Percentiles rank a stretch among this genome's conserved stretches.
phyloP scores from a whole-genome alignment of 192 early-diverging fungal species.

The Rhizophagus sp. region DNA sequence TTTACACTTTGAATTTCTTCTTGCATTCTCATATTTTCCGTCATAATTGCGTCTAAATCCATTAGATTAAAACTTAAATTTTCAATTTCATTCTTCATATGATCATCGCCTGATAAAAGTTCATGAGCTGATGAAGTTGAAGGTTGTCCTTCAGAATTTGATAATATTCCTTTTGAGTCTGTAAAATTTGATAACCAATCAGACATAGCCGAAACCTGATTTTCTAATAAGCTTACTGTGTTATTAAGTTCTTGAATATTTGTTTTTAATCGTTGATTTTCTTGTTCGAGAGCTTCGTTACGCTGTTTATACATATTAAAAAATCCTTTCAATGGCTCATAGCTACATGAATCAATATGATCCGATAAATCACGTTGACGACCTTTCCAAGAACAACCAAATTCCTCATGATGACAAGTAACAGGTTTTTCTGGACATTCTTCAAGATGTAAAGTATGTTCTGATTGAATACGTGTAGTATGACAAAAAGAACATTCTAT shows the following conservation, averaged over 20 bases:
- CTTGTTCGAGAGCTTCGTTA: constrained; percentile 43
- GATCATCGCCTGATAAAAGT: constrained; percentile 52
- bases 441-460: constrained; percentile 45
- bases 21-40: constrained; percentile 62
- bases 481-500: constrained; percentile 59
- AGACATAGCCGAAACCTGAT: constrained; percentile 35
- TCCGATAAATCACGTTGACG: constrained; percentile 35
- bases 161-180: background rate
- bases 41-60: constrained; percentile 67
- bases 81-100: constrained; percentile 56
- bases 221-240: constrained; percentile 36
- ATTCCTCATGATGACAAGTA: constrained; percentile 44
- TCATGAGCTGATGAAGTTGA: constrained; percentile 28
- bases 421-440: constrained; percentile 47
- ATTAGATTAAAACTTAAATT: constrained; percentile 54
- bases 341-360: constrained; percentile 57
- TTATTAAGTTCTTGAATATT: constrained; percentile 37
- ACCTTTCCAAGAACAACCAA: constrained; percentile 66
- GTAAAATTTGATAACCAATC: constrained; percentile 31
- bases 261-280: constrained; percentile 48
- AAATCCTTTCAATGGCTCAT: constrained; percentile 60
- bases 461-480: constrained; percentile 39
- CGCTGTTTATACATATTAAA: constrained; percentile 48
- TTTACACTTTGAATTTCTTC: constrained; percentile 70
- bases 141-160: background rate